phyloP scores from a whole-genome alignment of 139 green algal species.

The Coccomyxa sp. region DNA sequence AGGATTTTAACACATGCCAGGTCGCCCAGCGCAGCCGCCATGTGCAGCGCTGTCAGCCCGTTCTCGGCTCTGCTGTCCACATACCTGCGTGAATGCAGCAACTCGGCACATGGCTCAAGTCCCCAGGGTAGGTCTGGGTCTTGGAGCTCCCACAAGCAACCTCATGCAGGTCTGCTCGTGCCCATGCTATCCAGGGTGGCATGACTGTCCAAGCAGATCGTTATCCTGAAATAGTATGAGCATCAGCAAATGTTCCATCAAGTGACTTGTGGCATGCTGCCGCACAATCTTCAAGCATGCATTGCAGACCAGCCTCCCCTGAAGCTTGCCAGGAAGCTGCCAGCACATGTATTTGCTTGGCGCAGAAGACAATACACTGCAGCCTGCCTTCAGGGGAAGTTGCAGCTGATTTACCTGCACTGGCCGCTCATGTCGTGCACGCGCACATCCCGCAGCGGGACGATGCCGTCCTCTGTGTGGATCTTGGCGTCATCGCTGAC shows the following conservation, averaged over 20 bases:
- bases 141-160: too few species aligned
- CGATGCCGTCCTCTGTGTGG: constrained; percentile 16
- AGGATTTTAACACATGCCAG: constrained; percentile 38
- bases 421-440: constrained; percentile 36
- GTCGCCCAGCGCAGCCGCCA: constrained; percentile 38
- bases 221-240: background rate
- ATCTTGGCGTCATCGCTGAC: constrained; percentile 22
- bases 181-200: too few species aligned
- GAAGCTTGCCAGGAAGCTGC: background rate
- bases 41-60: constrained; percentile 49
- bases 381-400: background rate
- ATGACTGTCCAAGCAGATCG: background rate
- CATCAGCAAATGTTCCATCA: background rate
- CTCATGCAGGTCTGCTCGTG: too few species aligned
- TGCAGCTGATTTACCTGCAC: constrained; percentile 30
- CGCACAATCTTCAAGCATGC: background rate
- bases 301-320: background rate
- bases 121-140: background rate
- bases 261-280: too few species aligned
- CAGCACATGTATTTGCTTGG: background rate
- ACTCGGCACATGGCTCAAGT: too few species aligned
- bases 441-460: constrained; percentile 29
- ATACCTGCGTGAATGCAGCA: constrained; percentile 20
- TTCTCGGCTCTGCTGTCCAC: constrained; percentile 47
- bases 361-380: background rate